These are phyloP conservation scores for Neurospora sp. DNA, from an alignment of 495 filamentous ascomycete genomes.

Conservation along the genomic window DNA sequence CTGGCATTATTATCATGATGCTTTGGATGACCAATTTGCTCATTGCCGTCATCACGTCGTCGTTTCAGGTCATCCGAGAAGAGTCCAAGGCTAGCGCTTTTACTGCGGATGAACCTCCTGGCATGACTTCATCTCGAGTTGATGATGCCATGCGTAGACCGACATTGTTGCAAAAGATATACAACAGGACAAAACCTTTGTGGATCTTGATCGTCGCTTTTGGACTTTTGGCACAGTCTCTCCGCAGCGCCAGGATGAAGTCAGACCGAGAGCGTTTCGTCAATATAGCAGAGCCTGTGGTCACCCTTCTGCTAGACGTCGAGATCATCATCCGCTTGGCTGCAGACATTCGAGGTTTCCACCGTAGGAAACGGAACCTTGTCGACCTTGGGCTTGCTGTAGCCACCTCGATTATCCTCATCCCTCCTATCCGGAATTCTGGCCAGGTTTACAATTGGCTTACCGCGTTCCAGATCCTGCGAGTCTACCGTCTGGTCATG, in stretches of 20 bases:
- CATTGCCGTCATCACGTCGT: constrained; percentile 96
- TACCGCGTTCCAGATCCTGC: constrained; percentile 84
- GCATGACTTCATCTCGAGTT: not conserved
- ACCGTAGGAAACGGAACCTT: constrained; percentile 59
- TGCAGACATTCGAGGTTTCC: constrained; percentile 71
- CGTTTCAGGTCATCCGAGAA: constrained; percentile 96
- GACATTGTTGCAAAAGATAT: constrained; percentile 55
- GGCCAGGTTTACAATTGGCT: constrained; percentile 79
- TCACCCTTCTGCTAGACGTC: constrained; percentile 67
- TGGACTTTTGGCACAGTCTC: constrained; percentile 62
- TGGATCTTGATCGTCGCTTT: constrained; percentile 77
- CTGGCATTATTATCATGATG: constrained; percentile 83
- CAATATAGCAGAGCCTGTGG: constrained; percentile 58
- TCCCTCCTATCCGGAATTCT: constrained; percentile 68
- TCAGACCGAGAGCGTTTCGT: constrained; percentile 36
- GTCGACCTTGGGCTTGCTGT: constrained; percentile 71
- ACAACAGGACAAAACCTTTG: constrained; percentile 60
- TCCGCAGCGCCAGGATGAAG: constrained; percentile 68
- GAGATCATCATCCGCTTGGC: constrained; percentile 77
- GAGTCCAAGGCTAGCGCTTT: constrained; percentile 93
- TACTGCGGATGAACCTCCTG: constrained; percentile 53
- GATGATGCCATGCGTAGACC: constrained; percentile 19
- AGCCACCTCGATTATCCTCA: constrained; percentile 73
- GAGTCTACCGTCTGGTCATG: constrained; percentile 85
- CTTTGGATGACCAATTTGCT: constrained; percentile 95